Base-by-base conservation (phyloP, 1,284 basidiomycete genomes). In the Trametes sp. region DNA sequence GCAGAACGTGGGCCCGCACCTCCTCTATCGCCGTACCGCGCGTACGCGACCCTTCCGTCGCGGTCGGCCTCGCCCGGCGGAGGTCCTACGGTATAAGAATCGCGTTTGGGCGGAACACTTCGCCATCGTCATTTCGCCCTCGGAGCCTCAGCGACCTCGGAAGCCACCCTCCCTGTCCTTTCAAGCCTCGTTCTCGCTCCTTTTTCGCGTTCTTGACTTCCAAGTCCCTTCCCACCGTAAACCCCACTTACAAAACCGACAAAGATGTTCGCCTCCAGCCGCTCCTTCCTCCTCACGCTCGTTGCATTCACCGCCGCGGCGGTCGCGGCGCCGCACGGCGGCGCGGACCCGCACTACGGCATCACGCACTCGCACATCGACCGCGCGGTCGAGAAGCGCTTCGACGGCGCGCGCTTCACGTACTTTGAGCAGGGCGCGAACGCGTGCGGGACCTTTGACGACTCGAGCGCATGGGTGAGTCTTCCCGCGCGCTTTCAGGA, bases 361-460 rank as follows among this genome's bases (percentile, higher is more conserved):
- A 16, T 53, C 16, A 35, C 31, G 49, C 57, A 51, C 16, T 23
- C 58, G 58, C 56, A 33, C 29, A 35, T 45, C 21, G 10, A 28
- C 44, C 26, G 29, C 42, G 16, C 54, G 2, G 33, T 70, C 11
- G 56, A 54, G 11, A 75, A 72, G 67, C 71, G 75, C 29, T 73
- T 66, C 56, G 70, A 69, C 57, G 66, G 69, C 57, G 74, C 74
- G 9, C 70, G 74, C 19, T 73, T 78, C 64, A 77, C 77, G 16
- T 78, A 68, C 63, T 79, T 75, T 61, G 70, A 70, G 36, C 71
- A 72, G 24, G 77, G 78, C 19, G 51, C 74, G 45, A 79, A 79
- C 55, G 79, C 78, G 4, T 81, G 79, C 61, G 79, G 79, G 5
- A 64, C 69, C 41, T 57, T 51, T 9, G 79, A 79, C 68, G 66